Evolutionary conservation across 2,329 filamentous ascomycete genomes (phyloP), one percentile per base, ranked within the genome.

Genomic region (Huntiella savannae): DNA sequence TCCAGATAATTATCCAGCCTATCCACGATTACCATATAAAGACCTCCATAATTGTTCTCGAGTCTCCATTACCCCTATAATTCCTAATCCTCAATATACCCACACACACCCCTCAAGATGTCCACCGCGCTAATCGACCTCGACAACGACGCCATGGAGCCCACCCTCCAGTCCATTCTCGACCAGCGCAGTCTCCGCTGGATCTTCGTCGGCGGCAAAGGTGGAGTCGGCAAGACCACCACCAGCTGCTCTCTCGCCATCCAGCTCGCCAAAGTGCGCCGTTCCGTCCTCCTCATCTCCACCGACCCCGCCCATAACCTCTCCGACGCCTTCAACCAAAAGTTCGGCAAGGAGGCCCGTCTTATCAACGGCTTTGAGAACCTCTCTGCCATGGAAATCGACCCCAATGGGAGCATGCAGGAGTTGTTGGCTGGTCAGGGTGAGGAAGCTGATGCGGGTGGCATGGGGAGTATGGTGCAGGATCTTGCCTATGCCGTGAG

Each of bases 181-280:
- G 85, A 93, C 68, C 91, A 98, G 64, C 85, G 86, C 63, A 80
- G 83, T 33, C 78, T 98, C 47, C 84, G 91, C 61, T 98, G 91
- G 91, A 93, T 98, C 65, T 98, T 98, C 58, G 91, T 98, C 50
- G 91, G 91, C 57, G 91, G 91, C 54, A 98, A 98, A 67, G 91
- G 91, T 58, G 91, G 91, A 60, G 91, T 98, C 40, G 91, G 91
- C 62, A 98, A 98, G 71, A 98, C 91, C 22, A 98, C 91, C n/a
- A 98, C 91, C 12, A 96, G 88, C 5, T 98, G 91, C 67, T 95
- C 88, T 7, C 81, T 98, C 53, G 91, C 91, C 53, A 96, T 98
- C 60, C 91, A 98, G 66, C 83, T 98, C 53, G 86, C 91, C 57
- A 86, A 82, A 64, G 85, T 86, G 56, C 85, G 91, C 64, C 88